These are phyloP conservation scores for Yamadazyma membranifaciens DNA, from an alignment of 1,139 yeast species.

Conservation along the genomic window DNA sequence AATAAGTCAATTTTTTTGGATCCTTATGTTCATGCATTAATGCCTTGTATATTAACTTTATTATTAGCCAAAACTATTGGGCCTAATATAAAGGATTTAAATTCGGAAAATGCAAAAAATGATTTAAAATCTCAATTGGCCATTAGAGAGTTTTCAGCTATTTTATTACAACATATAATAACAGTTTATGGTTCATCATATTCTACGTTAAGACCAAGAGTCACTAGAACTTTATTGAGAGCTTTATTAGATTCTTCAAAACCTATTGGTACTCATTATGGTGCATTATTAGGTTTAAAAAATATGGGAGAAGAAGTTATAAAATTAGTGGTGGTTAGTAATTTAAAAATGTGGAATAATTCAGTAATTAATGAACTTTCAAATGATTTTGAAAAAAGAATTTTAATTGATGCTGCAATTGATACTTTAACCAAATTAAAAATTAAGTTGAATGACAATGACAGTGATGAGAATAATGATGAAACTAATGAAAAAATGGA, in stretches of 20 bases:
- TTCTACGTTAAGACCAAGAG: slow-evolving; percentile 88
- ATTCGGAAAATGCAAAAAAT: slow-evolving; percentile 28
- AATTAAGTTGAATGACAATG: slow-evolving; percentile 26
- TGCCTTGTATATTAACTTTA: slow-evolving; percentile 92
- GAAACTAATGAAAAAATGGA: slow-evolving; percentile 14
- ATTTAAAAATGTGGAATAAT: slow-evolving; percentile 75
- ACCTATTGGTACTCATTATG: slow-evolving; percentile 89
- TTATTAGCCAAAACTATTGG: slow-evolving; percentile 91
- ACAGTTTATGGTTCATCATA: slow-evolving; percentile 81
- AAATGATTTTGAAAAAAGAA: slow-evolving; percentile 41
- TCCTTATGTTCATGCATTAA: slow-evolving; percentile 93
- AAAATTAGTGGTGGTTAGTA: slow-evolving; percentile 80
- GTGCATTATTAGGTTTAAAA: slow-evolving; percentile 81
- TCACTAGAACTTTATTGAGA: slow-evolving; percentile 85
- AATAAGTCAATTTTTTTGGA: slow-evolving; percentile 88
- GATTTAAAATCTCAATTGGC: slow-evolving; percentile 48
- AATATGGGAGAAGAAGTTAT: slow-evolving; percentile 88
- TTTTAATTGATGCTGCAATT: slow-evolving; percentile 50
- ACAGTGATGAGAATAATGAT: slow-evolving; percentile 31
- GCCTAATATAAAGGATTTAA: slow-evolving; percentile 38
- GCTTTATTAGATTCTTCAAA: slow-evolving; percentile 79
- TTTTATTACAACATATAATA: slow-evolving; percentile 74
- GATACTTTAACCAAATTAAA: slow-evolving; percentile 51
- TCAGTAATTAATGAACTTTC: slow-evolving; percentile 47
- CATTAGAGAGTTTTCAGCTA: slow-evolving; percentile 86